These are phyloP conservation scores for Quercus mongolica DNA, from an alignment of 306 rosid genomes.

Conservation along the genomic window DNA sequence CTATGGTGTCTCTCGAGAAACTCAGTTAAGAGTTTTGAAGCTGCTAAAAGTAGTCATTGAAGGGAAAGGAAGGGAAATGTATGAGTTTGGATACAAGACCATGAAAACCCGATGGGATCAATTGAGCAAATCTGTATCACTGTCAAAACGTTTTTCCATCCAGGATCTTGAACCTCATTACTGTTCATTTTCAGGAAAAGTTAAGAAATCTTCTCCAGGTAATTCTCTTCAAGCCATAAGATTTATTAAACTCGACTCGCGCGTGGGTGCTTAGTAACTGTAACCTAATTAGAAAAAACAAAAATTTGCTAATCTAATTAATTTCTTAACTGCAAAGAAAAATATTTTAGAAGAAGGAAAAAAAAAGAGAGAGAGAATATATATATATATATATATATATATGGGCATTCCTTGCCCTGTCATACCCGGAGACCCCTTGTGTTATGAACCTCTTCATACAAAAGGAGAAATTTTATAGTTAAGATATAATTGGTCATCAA, in stretches of 20 bases:
- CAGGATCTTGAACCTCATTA: constrained; percentile 30
- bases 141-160: constrained; percentile 45
- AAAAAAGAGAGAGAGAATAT: too few relatives aligned
- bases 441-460: too few relatives aligned
- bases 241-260: too few relatives aligned
- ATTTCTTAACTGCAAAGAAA: not conserved
- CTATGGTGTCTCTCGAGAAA: constrained; percentile 40
- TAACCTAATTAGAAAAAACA: not conserved
- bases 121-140: constrained; percentile 21
- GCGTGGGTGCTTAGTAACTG: not conserved
- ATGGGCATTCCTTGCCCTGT: too few relatives aligned
- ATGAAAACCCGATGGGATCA: constrained; percentile 39
- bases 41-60: constrained; percentile 30
- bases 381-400: too few relatives aligned
- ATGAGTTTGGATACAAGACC: constrained; percentile 36
- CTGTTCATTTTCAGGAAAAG: constrained; percentile 27
- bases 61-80: constrained; percentile 28
- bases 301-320: not conserved
- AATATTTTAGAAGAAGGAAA: too few relatives aligned
- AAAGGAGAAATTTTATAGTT: too few relatives aligned
- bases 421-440: too few relatives aligned
- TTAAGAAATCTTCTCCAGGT: constrained; percentile 49
- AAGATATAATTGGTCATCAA: too few relatives aligned
- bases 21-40: constrained; percentile 47
- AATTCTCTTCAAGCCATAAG: not conserved